These are phyloP conservation scores for Immersiporthe knoxdaviesiana DNA, from an alignment of 2,329 filamentous ascomycete species.

Conservation along the genomic window DNA sequence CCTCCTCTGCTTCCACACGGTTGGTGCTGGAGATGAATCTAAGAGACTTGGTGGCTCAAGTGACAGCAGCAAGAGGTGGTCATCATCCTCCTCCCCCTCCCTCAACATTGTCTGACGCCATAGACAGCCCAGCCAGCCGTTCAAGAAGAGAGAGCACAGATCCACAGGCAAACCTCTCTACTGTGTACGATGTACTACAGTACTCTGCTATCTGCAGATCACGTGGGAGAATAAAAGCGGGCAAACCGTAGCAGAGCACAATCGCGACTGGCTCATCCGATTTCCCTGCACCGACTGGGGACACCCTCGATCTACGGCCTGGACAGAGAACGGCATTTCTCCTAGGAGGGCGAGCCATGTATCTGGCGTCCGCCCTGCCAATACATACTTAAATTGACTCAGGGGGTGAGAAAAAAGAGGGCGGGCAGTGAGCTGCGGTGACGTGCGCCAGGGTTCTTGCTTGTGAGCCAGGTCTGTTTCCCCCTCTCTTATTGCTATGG, in stretches of 20 bases:
- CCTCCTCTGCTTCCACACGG: background rate
- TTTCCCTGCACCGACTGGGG: conserved; percentile 12
- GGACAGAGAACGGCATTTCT: conserved; percentile 22
- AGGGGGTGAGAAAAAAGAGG: no score
- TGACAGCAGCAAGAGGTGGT: background rate
- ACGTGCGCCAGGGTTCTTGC: conserved; percentile 12
- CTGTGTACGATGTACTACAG: background rate
- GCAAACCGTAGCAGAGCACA: conserved; percentile 10
- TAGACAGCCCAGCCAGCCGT: background rate
- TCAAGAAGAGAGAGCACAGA: background rate
- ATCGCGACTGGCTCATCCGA: conserved; percentile 24
- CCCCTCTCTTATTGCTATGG: conserved; percentile 11
- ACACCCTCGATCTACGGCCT: conserved; percentile 8
- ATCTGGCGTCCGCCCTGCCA: background rate
- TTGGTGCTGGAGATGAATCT: no score
- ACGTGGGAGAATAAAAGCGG: background rate
- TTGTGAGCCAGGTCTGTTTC: conserved; percentile 4
- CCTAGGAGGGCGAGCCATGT: background rate
- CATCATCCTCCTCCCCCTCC: no score
- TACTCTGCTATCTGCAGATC: background rate
- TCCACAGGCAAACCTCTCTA: background rate
- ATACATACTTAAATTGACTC: no score
- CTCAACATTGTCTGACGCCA: background rate
- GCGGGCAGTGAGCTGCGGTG: background rate
- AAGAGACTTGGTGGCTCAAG: background rate